Base-by-base conservation (phyloP, 177 flowering plant genomes). In the Telopea speciosissima region DNA sequence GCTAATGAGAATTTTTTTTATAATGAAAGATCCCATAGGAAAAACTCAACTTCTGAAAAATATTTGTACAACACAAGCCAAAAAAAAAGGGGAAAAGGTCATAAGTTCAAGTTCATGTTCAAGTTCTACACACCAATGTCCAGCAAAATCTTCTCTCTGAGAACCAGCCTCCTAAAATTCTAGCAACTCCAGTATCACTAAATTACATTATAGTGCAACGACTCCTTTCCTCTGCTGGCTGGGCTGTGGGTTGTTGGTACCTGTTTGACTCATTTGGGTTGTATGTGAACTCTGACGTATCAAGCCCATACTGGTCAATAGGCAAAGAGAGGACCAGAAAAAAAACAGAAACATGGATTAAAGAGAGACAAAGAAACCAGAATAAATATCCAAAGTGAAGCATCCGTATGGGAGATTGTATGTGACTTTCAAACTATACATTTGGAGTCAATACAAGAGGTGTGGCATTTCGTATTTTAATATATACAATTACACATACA, bases 271-370 rank as follows among this genome's bases (percentile, higher is more conserved):
- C 96, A 0, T 88, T 75, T 24, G 97, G 99, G 72, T 89, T 91
- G 89, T 95, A 95, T 12, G 99, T 87, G 77, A 92, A 95, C 83
- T 91, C 97, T 0, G 94, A 81, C 5, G 99, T 95, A 70, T 95
- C 94, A 33, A 95, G 91, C 62, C 97, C 94, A 72, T 95, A 95
- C 99, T 95, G 89, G 42, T 75, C 79, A 71, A 71, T 54, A 54
- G 33, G 16, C 74, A 71, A 52, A 68, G 28, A 77, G 22, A 62
- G 58, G 2, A 72, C 16, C 61, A 8, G 70, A 25, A 1, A 59
- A 19, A 21, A 72, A 28, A 28, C 4, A 72, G 49, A 52, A n/a
- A n/a, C n/a, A n/a, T n/a, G 54, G 54, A 16, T 49, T 49, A 49
- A 49, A 49, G 54, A 16, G 19, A 49, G 19, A 12, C 5, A 49